Evolutionary conservation across 306 rosid species (phyloP).

Genomic region (Betula pendula): DNA sequence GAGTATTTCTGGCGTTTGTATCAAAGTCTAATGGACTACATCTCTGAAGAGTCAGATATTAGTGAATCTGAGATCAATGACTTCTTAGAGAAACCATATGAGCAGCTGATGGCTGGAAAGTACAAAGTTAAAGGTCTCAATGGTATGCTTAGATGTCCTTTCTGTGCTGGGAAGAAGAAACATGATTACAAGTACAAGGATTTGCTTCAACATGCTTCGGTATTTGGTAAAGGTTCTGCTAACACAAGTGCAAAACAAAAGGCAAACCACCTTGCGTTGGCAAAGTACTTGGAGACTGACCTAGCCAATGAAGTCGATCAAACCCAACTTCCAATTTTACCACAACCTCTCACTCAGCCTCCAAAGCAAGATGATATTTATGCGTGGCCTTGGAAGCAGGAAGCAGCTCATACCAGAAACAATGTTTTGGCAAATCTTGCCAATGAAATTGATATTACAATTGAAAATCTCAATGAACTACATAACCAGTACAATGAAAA

Average conservation of each 20-base stretch:
- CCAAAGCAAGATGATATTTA: slow-evolving; percentile 52
- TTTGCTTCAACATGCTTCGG: slow-evolving; percentile 81
- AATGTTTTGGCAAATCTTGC: slow-evolving; percentile 68
- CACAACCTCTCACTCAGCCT: slow-evolving; percentile 37
- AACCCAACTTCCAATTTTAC: slow-evolving; percentile 37
- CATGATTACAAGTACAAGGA: slow-evolving; percentile 91
- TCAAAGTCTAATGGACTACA: slow-evolving; percentile 46
- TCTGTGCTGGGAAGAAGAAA: slow-evolving; percentile 93
- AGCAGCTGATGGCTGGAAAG: slow-evolving; percentile 53
- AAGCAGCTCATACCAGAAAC: slow-evolving; percentile 58
- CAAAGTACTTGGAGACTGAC: slow-evolving; percentile 67
- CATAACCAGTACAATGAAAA: slow-evolving; percentile 69
- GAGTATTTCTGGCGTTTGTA: background rate
- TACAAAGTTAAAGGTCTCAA: slow-evolving; percentile 59
- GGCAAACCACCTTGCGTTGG: slow-evolving; percentile 91
- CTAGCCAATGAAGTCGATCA: slow-evolving; percentile 58
- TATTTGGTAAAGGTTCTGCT: slow-evolving; percentile 93
- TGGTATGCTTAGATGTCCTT: slow-evolving; percentile 89
- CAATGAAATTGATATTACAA: slow-evolving; percentile 64
- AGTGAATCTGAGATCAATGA: slow-evolving; percentile 92
- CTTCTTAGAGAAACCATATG: slow-evolving; percentile 71
- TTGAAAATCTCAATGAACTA: slow-evolving; percentile 60
- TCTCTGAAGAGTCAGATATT: slow-evolving; percentile 87
- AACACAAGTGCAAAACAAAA: slow-evolving; percentile 74
- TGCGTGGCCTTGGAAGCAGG: slow-evolving; percentile 97